These are phyloP conservation scores for Aspergillus phoenicis DNA, from an alignment of 2,329 filamentous ascomycete genomes.

Conservation along the genomic window DNA sequence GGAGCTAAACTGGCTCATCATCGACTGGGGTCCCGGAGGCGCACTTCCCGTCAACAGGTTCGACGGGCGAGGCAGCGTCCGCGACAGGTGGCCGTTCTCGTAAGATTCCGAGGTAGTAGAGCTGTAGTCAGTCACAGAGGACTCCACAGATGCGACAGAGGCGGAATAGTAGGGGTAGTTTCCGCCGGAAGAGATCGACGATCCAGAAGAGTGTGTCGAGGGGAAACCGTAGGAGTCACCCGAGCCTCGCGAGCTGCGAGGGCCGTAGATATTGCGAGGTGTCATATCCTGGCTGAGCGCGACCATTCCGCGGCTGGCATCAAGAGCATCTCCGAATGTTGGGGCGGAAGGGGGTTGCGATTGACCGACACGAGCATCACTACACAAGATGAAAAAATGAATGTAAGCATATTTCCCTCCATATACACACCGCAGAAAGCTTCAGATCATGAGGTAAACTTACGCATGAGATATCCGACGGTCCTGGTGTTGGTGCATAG, in stretches of 20 bases:
- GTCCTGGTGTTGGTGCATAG: slow-evolving; percentile 57
- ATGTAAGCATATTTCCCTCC: slow-evolving; percentile 20
- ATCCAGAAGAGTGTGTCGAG: slow-evolving; percentile 84
- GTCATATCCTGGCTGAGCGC: slow-evolving; percentile 92
- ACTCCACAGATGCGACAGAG: slow-evolving; percentile 69
- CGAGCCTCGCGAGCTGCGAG: slow-evolving; percentile 67
- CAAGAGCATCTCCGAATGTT: slow-evolving; percentile 84
- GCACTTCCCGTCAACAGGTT: slow-evolving; percentile 63
- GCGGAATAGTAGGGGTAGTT: slow-evolving; percentile 86
- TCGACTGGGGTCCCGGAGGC: slow-evolving; percentile 85
- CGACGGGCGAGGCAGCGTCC: slow-evolving; percentile 80
- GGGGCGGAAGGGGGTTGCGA: slow-evolving; percentile 59
- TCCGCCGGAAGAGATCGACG: slow-evolving; percentile 82
- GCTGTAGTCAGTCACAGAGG: slow-evolving; percentile 89
- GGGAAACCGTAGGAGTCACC: slow-evolving; percentile 91
- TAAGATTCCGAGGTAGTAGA: slow-evolving; percentile 82
- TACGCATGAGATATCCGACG: slow-evolving; percentile 84
- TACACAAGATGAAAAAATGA: slow-evolving; percentile 16
- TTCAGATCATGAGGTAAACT: slow-evolving; percentile 50
- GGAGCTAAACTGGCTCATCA: slow-evolving; percentile 99
- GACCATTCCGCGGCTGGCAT: slow-evolving; percentile 91
- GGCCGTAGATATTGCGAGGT: slow-evolving; percentile 83
- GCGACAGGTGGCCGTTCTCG: slow-evolving; percentile 70
- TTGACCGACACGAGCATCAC: slow-evolving; percentile 39
- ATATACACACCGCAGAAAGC: neutral